Evolutionary conservation across 2,329 filamentous ascomycete species (phyloP).

Genomic region (Grosmannia huntii): DNA sequence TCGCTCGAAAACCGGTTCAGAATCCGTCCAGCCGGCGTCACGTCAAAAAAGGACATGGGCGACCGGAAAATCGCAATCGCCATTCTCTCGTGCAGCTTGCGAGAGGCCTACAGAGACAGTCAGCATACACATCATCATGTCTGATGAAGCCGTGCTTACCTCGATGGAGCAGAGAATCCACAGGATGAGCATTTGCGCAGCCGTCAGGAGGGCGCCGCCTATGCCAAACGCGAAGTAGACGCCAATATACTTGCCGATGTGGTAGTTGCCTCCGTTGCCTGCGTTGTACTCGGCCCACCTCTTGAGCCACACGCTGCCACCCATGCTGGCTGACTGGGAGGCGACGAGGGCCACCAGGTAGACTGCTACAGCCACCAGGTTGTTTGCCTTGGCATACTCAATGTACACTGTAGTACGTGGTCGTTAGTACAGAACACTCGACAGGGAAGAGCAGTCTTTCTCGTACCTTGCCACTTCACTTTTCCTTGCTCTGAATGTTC

Average conservation of each 20-base stretch:
- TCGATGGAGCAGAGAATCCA: constrained; percentile 99
- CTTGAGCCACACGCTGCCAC: constrained; percentile 86
- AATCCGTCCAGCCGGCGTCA: constrained; percentile 90
- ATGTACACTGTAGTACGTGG: constrained; percentile 49
- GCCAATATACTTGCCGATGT: constrained; percentile 82
- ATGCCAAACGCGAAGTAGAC: constrained; percentile 94
- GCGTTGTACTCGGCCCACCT: constrained; percentile 78
- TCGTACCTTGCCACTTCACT: constrained; percentile 68
- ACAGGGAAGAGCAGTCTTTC: background rate
- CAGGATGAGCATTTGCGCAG: constrained; percentile 83
- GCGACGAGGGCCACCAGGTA: constrained; percentile 68
- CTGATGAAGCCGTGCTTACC: constrained; percentile 29
- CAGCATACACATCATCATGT: background rate
- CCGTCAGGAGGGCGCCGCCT: constrained; percentile 71
- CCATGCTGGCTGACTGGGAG: constrained; percentile 72
- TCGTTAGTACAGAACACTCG: background rate
- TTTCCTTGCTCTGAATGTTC: constrained; percentile 90
- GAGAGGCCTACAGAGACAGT: constrained; percentile 52
- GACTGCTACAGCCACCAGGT: constrained; percentile 67
- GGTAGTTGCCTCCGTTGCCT: constrained; percentile 49
- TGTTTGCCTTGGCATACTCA: constrained; percentile 92
- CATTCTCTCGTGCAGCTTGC: constrained; percentile 95
- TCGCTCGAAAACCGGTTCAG: constrained; percentile 89
- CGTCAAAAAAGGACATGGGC: constrained; percentile 98
- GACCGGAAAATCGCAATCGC: constrained; percentile 93